A percentile compares a stretch with the other conserved stretches of the same genome.
These are phyloP conservation scores for Phascolomyces articulosus DNA, from an alignment of 371 early-diverging fungal genomes.

Conservation along the genomic window DNA sequence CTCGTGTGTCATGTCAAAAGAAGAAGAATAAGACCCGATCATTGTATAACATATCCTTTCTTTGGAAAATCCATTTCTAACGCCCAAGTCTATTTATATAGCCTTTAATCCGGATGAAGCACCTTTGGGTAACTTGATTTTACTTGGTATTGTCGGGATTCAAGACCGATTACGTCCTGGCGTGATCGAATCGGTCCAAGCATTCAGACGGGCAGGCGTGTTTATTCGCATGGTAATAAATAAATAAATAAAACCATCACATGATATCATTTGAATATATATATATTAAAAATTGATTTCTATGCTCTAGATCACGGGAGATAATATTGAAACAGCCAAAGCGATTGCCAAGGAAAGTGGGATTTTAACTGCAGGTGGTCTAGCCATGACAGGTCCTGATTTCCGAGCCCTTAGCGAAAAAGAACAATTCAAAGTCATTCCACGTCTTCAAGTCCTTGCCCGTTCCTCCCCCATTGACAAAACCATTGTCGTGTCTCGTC, in stretches of 20 bases:
- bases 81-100: conserved; percentile 25
- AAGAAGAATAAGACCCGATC: no score
- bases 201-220: conserved; percentile 83
- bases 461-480: conserved; percentile 90
- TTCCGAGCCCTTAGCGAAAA: conserved; percentile 73
- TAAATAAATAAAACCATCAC: conserved; percentile 7
- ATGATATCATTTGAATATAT: conserved; percentile 2
- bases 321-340: conserved; percentile 83
- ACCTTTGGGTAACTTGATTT: conserved; percentile 58
- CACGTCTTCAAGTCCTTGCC: conserved; percentile 85
- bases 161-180: conserved; percentile 86
- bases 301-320: conserved; percentile 77
- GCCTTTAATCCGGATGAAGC: conserved; percentile 54
- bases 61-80: no score
- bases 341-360: conserved; percentile 83
- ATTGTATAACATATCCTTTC: conserved; percentile 13
- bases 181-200: conserved; percentile 75
- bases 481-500: conserved; percentile 75
- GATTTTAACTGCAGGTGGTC: conserved; percentile 74
- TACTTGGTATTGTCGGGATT: conserved; percentile 83
- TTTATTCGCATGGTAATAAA: conserved; percentile 82
- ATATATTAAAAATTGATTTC: no score
- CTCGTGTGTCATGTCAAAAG: no score
- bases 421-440: conserved; percentile 72
- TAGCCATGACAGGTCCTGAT: conserved; percentile 84